Conservation (phyloP, 768 basidiomycete species). For the Pisolithus microcarpus region DNA sequence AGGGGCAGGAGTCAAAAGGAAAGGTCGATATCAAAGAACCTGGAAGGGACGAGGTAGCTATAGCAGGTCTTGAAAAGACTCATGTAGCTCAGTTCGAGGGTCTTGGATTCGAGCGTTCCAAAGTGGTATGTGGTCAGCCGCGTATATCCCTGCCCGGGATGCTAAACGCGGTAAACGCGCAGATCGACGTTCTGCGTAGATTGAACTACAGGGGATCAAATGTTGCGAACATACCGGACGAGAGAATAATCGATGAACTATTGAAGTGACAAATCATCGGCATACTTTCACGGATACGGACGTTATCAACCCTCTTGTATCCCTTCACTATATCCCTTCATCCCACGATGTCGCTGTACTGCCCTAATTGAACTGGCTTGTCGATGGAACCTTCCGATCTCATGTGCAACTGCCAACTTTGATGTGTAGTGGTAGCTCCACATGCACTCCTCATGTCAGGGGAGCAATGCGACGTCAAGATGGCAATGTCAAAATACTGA, state of each 20-base stretch:
- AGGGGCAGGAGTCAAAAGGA: constrained; percentile 49
- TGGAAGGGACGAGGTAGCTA: constrained; percentile 43
- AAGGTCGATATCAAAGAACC: constrained; percentile 26
- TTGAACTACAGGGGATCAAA: constrained; percentile 85
- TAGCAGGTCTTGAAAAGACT: constrained; percentile 75
- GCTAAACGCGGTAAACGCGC: neutral
- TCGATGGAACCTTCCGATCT: constrained; percentile 8
- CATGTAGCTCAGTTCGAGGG: constrained; percentile 81
- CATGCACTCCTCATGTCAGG: neutral
- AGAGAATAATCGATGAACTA: constrained; percentile 80
- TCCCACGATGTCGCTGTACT: constrained; percentile 20
- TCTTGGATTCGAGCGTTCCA: constrained; percentile 73
- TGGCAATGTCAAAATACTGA: constrained; percentile 1
- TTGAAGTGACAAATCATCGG: constrained; percentile 43
- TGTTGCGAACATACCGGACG: constrained; percentile 71
- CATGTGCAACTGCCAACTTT: constrained; percentile 6
- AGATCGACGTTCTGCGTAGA: constrained; percentile 86
- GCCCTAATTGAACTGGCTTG: constrained; percentile 10
- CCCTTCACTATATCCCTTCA: constrained; percentile 8
- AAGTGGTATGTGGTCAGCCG: constrained; percentile 62
- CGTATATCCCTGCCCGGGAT: neutral
- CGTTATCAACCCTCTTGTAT: constrained; percentile 17
- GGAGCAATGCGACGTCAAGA: neutral
- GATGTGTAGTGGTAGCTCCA: constrained; percentile 3
- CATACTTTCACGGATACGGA: constrained; percentile 23